Evolutionary conservation across 2,329 filamentous ascomycete species (phyloP).

Genomic region (Penicillium vulpinum): DNA sequence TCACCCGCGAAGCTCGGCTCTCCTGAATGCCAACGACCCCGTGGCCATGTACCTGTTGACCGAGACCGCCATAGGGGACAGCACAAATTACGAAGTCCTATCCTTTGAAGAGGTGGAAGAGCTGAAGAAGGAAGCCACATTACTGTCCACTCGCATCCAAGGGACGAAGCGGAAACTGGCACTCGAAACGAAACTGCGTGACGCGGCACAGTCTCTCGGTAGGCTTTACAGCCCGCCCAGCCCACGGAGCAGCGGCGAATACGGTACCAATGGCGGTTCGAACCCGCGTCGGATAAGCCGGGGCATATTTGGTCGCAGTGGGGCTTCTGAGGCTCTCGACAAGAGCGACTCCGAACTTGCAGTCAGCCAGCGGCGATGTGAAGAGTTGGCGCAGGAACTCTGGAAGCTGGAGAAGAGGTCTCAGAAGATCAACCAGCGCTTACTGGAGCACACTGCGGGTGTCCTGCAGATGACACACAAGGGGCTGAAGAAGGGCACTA

Average conservation of each 20-base stretch:
- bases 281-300: constrained; percentile 53
- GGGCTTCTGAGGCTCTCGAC: constrained; percentile 37
- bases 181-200: constrained; percentile 89
- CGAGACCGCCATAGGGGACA: constrained; percentile 89
- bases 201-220: constrained; percentile 84
- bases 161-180: constrained; percentile 78
- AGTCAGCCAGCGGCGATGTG: constrained; percentile 75
- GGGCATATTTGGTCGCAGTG: constrained; percentile 50
- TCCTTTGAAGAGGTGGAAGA: constrained; percentile 89
- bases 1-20: constrained; percentile 38
- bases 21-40: constrained; percentile 53
- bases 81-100: constrained; percentile 78
- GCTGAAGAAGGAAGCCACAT: constrained; percentile 80
- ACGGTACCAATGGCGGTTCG: constrained; percentile 22
- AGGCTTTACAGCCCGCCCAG: constrained; percentile 71
- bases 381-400: constrained; percentile 78
- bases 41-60: constrained; percentile 88
- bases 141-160: constrained; percentile 74
- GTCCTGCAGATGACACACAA: constrained; percentile 89
- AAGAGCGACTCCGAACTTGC: constrained; percentile 73
- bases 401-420: constrained; percentile 75
- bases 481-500: constrained; percentile 61
- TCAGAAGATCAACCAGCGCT: constrained; percentile 70
- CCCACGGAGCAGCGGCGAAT: constrained; percentile 52
- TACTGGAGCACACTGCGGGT: constrained; percentile 88